These are phyloP conservation scores for Ciborinia camelliae DNA, from an alignment of 2,329 filamentous ascomycete genomes.

Conservation along the genomic window DNA sequence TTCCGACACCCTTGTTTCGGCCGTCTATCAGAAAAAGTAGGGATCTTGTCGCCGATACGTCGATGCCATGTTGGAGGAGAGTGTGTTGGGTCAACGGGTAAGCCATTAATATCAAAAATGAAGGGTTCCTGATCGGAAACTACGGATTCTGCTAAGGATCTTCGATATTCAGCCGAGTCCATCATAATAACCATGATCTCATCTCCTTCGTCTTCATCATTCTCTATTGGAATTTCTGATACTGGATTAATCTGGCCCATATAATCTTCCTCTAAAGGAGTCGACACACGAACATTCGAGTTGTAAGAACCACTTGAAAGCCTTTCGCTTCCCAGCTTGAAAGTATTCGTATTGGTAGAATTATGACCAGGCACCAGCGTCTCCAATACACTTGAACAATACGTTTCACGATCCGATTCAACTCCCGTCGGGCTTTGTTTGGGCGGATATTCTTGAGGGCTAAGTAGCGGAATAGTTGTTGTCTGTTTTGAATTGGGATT, in stretches of 20 bases:
- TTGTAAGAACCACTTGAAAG: background rate
- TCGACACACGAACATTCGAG: slow-evolving; percentile 19
- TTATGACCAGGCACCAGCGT: slow-evolving; percentile 3
- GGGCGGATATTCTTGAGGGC: slow-evolving; percentile 14
- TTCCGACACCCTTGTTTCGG: slow-evolving; percentile 46
- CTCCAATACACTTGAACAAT: slow-evolving; percentile 26
- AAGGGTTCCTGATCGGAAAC: slow-evolving; percentile 33
- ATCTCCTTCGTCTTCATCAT: slow-evolving; percentile 31
- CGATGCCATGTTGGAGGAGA: slow-evolving; percentile 46
- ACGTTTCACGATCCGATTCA: slow-evolving; percentile 18
- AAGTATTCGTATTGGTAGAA: slow-evolving; percentile 10
- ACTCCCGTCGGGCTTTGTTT: slow-evolving; percentile 8
- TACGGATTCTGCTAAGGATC: slow-evolving; percentile 28
- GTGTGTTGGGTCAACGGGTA: background rate
- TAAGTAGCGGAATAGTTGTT: slow-evolving; percentile 32
- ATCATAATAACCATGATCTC: slow-evolving; percentile 47
- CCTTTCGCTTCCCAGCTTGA: slow-evolving; percentile 36
- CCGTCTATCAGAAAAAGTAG: slow-evolving; percentile 55
- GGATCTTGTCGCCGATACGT: slow-evolving; percentile 56
- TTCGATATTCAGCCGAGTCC: slow-evolving; percentile 37
- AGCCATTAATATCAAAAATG: slow-evolving; percentile 31
- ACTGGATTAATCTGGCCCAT: slow-evolving; percentile 30
- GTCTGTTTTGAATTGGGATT: slow-evolving; percentile 30
- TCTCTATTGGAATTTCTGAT: background rate
- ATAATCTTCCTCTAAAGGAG: slow-evolving; percentile 36